These are phyloP conservation scores for Stephanodiscus minutulus DNA, from an alignment of 108 stramenopile species.

Conservation along the genomic window DNA sequence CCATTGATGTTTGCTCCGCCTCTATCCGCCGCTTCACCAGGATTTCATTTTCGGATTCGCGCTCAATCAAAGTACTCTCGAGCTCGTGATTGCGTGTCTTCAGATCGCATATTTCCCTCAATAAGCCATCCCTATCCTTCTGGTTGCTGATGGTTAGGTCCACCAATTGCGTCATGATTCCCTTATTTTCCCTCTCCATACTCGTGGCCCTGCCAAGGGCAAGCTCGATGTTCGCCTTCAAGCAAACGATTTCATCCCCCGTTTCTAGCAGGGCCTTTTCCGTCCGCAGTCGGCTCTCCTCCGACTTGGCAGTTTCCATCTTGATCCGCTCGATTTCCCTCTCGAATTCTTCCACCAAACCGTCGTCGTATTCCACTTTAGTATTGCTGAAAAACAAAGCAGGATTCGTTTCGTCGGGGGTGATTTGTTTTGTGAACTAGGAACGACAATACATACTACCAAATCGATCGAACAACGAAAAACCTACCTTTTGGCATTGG, in stretches of 20 bases:
- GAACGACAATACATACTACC: background rate
- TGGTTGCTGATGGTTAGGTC: slow-evolving; percentile 19
- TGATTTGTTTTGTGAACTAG: background rate
- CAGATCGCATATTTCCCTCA: slow-evolving; percentile 12
- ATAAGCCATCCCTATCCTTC: slow-evolving; percentile 9
- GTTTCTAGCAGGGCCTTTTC: slow-evolving; percentile 29
- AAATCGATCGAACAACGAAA: background rate
- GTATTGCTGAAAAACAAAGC: background rate
- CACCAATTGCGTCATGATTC: slow-evolving; percentile 28
- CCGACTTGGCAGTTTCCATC: slow-evolving; percentile 37
- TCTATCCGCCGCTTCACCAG: slow-evolving; percentile 1
- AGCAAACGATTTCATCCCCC: slow-evolving; percentile 31
- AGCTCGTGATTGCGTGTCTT: slow-evolving; percentile 18
- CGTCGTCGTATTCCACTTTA: slow-evolving; percentile 35
- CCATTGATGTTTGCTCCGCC: background rate
- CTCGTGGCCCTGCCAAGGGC: slow-evolving; percentile 18
- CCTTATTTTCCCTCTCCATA: slow-evolving; percentile 28
- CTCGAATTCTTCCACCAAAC: slow-evolving; percentile 33
- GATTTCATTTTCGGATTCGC: background rate
- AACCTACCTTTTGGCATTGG: slow-evolving; percentile 98
- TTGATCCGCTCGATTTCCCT: slow-evolving; percentile 46
- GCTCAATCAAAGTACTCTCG: slow-evolving; percentile 4
- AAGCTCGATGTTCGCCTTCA: slow-evolving; percentile 33
- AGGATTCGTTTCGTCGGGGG: background rate
- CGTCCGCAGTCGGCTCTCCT: slow-evolving; percentile 30